A percentile compares a stretch with the other conserved stretches of the same genome.
phyloP scores from a whole-genome alignment of 768 basidiomycete species.

The Lactarius vividus region DNA sequence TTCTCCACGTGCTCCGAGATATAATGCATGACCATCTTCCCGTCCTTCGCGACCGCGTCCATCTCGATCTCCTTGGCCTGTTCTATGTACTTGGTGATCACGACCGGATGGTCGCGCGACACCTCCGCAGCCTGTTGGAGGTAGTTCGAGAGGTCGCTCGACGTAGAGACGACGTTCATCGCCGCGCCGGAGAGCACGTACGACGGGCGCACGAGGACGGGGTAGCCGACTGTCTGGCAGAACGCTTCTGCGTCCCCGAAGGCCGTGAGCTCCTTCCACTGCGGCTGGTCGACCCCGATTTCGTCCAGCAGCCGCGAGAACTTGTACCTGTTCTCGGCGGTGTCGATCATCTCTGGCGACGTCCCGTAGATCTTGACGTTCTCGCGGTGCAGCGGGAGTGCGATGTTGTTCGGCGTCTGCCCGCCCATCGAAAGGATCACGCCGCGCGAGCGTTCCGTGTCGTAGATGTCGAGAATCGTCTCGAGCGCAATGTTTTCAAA shows the following conservation, averaged over 20 bases:
- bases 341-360: conserved; percentile 99
- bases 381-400: conserved; percentile 90
- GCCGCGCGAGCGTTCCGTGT: conserved; percentile 82
- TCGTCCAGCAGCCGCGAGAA: conserved; percentile 97
- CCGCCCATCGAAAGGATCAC: conserved; percentile 98
- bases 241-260: conserved; percentile 85
- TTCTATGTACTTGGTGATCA: conserved; percentile 99
- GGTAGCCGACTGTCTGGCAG: conserved; percentile 91
- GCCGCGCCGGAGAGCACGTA: conserved; percentile 99
- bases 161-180: conserved; percentile 98
- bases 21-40: conserved; percentile 99
- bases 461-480: conserved; percentile 96
- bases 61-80: conserved; percentile 99
- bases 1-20: conserved; percentile 99
- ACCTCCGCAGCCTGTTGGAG: conserved; percentile 94
- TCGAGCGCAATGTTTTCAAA: conserved; percentile 99
- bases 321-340: conserved; percentile 98
- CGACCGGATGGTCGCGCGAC: conserved; percentile 94
- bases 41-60: conserved; percentile 97
- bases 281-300: conserved; percentile 97
- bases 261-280: conserved; percentile 95
- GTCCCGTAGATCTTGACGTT: conserved; percentile 99
- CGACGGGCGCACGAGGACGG: conserved; percentile 94
- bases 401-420: conserved; percentile 98
- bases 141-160: conserved; percentile 87